These are phyloP conservation scores for Spergularia bocconei DNA, from an alignment of 148 eudicot genomes.

Conservation along the genomic window DNA sequence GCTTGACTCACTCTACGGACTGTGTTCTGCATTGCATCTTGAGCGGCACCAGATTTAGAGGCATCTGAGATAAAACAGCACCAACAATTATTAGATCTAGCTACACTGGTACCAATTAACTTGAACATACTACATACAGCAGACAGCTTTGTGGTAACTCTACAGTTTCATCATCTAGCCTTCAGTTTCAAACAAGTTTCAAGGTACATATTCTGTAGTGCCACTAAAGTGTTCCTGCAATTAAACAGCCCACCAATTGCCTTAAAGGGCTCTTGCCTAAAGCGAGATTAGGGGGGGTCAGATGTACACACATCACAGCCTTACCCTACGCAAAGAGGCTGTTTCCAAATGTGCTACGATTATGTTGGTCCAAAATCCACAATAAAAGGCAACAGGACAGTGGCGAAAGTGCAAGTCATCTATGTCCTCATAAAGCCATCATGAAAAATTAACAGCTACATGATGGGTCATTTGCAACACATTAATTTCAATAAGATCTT, in stretches of 20 bases:
- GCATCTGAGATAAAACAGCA: slow-evolving; percentile 51
- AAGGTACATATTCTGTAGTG: too few relatives aligned
- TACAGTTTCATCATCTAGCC: too few relatives aligned
- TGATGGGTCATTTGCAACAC: not conserved
- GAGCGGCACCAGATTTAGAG: slow-evolving; percentile 66
- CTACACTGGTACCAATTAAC: not conserved
- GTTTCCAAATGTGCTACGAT: not conserved
- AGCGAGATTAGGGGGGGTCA: not conserved
- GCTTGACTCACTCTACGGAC: slow-evolving; percentile 50
- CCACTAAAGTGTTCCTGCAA: too few relatives aligned
- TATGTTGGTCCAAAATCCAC: not conserved
- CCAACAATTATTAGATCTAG: not conserved
- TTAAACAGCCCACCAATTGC: too few relatives aligned
- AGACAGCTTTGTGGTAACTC: not conserved
- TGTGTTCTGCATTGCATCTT: slow-evolving; percentile 65
- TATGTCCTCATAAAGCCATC: not conserved
- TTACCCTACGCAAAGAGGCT: not conserved
- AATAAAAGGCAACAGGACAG: not conserved
- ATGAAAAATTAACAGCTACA: not conserved
- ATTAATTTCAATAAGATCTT: not conserved
- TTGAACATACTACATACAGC: not conserved
- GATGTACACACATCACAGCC: not conserved
- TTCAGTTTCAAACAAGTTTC: too few relatives aligned
- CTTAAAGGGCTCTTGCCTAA: too few relatives aligned
- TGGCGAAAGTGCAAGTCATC: not conserved